Evolutionary conservation across 257 asterid genomes (phyloP).

Genomic region (Fraxinus excelsior): DNA sequence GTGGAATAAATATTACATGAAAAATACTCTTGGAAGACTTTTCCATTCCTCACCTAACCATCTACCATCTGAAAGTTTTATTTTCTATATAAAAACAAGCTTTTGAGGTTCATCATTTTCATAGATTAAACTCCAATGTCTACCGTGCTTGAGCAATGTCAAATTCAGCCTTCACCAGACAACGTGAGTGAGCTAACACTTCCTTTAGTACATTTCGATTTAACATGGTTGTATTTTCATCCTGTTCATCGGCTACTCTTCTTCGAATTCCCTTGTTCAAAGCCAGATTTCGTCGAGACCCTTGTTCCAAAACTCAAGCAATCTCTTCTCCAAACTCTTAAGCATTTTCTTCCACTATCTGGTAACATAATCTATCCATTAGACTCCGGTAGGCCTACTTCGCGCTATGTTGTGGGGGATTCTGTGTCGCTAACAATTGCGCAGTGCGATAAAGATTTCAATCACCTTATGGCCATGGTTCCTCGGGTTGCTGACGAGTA

Average conservation of each 20-base stretch:
- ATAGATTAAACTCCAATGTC: conserved; percentile 2
- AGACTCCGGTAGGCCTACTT: conserved; percentile 25
- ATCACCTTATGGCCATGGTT: conserved; percentile 26
- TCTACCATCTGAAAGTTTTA: background rate
- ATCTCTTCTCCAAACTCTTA: conserved; percentile 33
- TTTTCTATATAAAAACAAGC: background rate
- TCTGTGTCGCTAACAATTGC: conserved; percentile 30
- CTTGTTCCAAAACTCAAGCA: conserved; percentile 28
- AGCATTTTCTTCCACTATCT: conserved; percentile 37
- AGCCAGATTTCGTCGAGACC: conserved; percentile 25
- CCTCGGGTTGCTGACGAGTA: conserved; percentile 31
- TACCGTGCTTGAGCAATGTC: conserved; percentile 15
- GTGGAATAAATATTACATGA: no score
- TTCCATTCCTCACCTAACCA: conserved; percentile 1
- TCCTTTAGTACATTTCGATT: conserved; percentile 38
- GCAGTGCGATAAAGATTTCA: conserved; percentile 20
- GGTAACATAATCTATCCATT: conserved; percentile 35
- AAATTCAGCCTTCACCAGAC: conserved; percentile 23
- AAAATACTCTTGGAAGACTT: background rate
- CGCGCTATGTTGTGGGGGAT: conserved; percentile 20
- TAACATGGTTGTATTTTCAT: conserved; percentile 25
- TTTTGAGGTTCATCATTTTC: background rate
- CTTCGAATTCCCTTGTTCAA: conserved; percentile 26
- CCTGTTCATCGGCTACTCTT: conserved; percentile 33
- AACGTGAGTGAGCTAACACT: conserved; percentile 17